Percentiles rank a stretch among this genome's conserved stretches.
Conservation (phyloP, 768 basidiomycete species). For the Tricholoma furcatifolium region DNA sequence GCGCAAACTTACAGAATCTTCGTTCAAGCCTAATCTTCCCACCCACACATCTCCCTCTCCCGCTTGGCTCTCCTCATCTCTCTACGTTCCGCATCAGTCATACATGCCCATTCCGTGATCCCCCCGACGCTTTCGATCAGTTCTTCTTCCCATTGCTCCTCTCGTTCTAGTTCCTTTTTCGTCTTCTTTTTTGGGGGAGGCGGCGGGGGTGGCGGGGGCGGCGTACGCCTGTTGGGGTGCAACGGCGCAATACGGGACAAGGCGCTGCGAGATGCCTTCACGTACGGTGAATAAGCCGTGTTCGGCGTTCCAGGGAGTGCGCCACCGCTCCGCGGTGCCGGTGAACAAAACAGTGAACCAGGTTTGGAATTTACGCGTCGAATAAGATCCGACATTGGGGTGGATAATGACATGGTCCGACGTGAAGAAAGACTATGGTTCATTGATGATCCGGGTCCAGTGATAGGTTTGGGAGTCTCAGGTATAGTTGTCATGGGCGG, state of each 20-base stretch:
- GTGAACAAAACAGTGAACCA: conserved; percentile 53
- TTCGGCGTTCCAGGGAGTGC: conserved; percentile 19
- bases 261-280: conserved; percentile 60
- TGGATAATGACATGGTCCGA: conserved; percentile 50
- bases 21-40: conserved; percentile 43
- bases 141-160: conserved; percentile 82
- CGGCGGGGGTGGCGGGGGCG: conserved; percentile 70
- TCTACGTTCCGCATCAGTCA: conserved; percentile 50
- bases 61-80: conserved; percentile 58
- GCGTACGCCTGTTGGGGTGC: conserved; percentile 70
- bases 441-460: conserved; percentile 14
- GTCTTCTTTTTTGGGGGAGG: conserved; percentile 75
- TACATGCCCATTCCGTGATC: conserved; percentile 51
- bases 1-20: background rate
- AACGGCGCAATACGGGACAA: conserved; percentile 74
- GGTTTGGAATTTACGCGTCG: conserved; percentile 67
- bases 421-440: conserved; percentile 28
- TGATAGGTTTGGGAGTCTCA: conserved; percentile 9
- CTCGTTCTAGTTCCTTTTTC: conserved; percentile 73
- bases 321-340: conserved; percentile 20
- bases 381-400: conserved; percentile 76
- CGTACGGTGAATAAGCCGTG: conserved; percentile 58
- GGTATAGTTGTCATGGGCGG: conserved; percentile 3
- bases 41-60: conserved; percentile 60
- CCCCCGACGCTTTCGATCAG: conserved; percentile 72